Conservation (phyloP, 1,284 basidiomycete species). For the Irpex sp. region DNA sequence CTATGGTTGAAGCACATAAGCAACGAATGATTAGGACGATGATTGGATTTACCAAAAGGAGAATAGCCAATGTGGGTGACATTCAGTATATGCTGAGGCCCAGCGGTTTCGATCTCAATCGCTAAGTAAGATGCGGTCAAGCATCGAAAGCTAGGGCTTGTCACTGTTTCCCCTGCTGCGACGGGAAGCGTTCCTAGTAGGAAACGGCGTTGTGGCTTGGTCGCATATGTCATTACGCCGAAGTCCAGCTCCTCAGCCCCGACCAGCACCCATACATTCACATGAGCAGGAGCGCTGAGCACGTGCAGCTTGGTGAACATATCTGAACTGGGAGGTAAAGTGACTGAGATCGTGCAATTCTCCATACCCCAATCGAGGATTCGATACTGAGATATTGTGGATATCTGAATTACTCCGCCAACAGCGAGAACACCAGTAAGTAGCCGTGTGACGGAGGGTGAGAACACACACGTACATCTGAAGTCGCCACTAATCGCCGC, state of each 20-base stretch:
- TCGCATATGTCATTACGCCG: background rate
- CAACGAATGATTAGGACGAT: background rate
- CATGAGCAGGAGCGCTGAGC: background rate
- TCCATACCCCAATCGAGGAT: conserved; percentile 1
- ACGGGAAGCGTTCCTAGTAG: background rate
- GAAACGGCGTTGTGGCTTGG: background rate
- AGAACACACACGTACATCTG: background rate
- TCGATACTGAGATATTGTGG: background rate
- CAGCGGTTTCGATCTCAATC: background rate
- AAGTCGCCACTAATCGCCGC: background rate
- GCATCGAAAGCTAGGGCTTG: background rate
- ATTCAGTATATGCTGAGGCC: background rate
- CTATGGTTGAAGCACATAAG: background rate
- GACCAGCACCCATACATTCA: background rate
- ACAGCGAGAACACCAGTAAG: background rate
- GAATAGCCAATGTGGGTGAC: background rate
- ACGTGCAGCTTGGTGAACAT: background rate
- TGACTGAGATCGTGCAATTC: background rate
- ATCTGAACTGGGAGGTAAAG: background rate
- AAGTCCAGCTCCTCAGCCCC: background rate
- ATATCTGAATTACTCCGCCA: background rate
- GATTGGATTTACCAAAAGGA: background rate
- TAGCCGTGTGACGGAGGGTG: background rate
- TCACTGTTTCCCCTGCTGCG: background rate
- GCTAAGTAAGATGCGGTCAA: background rate